Conservation (phyloP, 306 rosid genomes). For the Vigna unguiculata region DNA sequence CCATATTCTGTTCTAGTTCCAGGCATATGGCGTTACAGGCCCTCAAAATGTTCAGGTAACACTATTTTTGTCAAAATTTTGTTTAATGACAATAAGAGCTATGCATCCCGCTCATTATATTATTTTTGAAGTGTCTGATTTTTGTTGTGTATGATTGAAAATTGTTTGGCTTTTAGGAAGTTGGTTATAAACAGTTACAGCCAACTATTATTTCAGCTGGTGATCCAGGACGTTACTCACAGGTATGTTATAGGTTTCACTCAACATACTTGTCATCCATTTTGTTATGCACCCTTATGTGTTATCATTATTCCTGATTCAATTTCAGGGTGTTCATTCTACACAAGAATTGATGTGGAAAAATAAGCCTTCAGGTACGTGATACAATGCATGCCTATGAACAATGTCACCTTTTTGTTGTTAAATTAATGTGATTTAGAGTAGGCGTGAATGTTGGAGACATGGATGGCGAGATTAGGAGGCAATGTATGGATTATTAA, state of each 20-base stretch:
- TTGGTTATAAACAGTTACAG: constrained; percentile 61
- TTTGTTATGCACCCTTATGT: neutral
- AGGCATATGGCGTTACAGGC: constrained; percentile 62
- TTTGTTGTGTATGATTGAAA: constrained; percentile 23
- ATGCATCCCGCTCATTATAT: constrained; percentile 9
- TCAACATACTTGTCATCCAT: constrained; percentile 1
- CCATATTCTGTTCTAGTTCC: constrained; percentile 64
- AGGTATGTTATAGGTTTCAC: constrained; percentile 44
- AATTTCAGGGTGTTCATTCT: constrained; percentile 67
- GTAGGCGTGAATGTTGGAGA: neutral
- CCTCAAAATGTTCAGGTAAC: constrained; percentile 77
- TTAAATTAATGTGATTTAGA: constrained; percentile 1
- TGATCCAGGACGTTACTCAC: constrained; percentile 65
- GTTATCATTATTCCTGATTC: constrained; percentile 38
- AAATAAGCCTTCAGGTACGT: constrained; percentile 73
- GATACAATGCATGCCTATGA: neutral
- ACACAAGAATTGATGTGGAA: constrained; percentile 88
- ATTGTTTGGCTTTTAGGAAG: constrained; percentile 54
- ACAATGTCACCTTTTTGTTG: constrained; percentile 20
- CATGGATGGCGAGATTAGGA: too few relatives aligned
- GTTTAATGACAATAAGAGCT: neutral
- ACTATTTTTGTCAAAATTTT: constrained; percentile 11
- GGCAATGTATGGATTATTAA: too few relatives aligned
- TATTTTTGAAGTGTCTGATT: neutral
- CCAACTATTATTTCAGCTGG: constrained; percentile 49